These are phyloP conservation scores for Cymodocea nodosa DNA, from an alignment of 116 monocot genomes.

Conservation along the genomic window DNA sequence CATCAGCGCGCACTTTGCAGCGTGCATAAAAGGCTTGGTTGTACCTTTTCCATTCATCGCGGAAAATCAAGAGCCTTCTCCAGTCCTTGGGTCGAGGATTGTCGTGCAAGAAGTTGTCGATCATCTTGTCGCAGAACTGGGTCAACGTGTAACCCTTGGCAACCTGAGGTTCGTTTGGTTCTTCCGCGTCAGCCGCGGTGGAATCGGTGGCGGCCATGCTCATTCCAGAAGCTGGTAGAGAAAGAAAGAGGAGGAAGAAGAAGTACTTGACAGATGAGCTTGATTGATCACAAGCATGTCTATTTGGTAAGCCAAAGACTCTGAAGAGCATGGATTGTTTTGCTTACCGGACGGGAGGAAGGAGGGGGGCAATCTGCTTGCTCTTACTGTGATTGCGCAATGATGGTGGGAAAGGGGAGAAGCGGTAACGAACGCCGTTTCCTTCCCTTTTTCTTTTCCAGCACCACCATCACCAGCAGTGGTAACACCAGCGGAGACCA, in stretches of 20 bases:
- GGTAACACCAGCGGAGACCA: too few species aligned
- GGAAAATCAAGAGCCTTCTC: conserved; percentile 83
- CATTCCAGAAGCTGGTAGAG: background rate
- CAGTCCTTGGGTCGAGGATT: conserved; percentile 80
- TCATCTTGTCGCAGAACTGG: conserved; percentile 90
- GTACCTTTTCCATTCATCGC: conserved; percentile 88
- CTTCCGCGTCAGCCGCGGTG: background rate
- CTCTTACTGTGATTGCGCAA: too few species aligned
- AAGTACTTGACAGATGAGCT: background rate
- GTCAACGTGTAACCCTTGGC: conserved; percentile 81
- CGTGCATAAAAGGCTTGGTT: conserved; percentile 51
- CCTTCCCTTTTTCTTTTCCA: too few species aligned
- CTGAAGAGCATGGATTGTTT: too few species aligned
- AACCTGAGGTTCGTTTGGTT: conserved; percentile 34
- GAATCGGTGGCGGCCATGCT: too few species aligned
- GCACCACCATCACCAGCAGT: too few species aligned
- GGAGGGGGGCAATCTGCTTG: too few species aligned
- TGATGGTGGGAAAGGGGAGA: too few species aligned
- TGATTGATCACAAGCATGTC: background rate
- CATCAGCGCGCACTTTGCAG: conserved; percentile 40
- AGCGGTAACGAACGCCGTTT: too few species aligned
- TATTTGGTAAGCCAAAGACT: too few species aligned
- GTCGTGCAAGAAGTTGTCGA: conserved; percentile 73
- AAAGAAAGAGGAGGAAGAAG: background rate
- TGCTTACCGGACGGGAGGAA: too few species aligned